Percentiles rank a stretch among this genome's conserved stretches.
phyloP scores from a whole-genome alignment of 768 basidiomycete genomes.

The Fistulinella prunicolor region DNA sequence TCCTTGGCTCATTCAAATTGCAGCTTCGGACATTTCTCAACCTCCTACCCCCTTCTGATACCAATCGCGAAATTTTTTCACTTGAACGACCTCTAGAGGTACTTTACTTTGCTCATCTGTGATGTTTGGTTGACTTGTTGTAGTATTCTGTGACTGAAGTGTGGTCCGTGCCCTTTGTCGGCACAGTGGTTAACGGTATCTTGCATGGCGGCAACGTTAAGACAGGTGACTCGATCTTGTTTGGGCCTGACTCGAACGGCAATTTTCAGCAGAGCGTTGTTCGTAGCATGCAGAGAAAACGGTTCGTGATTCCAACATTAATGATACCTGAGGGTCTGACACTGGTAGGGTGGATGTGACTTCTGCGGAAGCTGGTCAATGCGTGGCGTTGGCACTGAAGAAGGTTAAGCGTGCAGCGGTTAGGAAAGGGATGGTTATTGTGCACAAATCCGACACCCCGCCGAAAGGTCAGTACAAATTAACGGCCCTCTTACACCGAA shows the following conservation, averaged over 20 bases:
- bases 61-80: constrained; percentile 76
- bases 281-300: constrained; percentile 92
- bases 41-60: constrained; percentile 83
- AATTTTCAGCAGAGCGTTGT: constrained; percentile 77
- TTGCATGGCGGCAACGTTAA: constrained; percentile 72
- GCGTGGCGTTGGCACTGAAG: constrained; percentile 91
- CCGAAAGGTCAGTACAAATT: constrained; percentile 71
- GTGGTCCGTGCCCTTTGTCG: constrained; percentile 86
- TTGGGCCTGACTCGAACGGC: constrained; percentile 93
- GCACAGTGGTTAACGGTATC: constrained; percentile 83
- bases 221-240: constrained; percentile 74
- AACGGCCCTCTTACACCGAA: neutral
- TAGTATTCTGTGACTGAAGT: constrained; percentile 85
- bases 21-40: constrained; percentile 90
- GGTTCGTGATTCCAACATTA: constrained; percentile 41
- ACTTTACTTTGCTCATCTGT: neutral
- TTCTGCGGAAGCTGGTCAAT: constrained; percentile 92
- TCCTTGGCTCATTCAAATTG: constrained; percentile 11
- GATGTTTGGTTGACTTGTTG: constrained; percentile 10
- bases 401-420: constrained; percentile 76
- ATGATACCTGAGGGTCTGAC: neutral
- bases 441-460: constrained; percentile 72
- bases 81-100: constrained; percentile 77
- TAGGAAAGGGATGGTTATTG: constrained; percentile 93
- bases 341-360: constrained; percentile 66